Conservation (phyloP, 352 stramenopile genomes). For the Pythium biforme region DNA sequence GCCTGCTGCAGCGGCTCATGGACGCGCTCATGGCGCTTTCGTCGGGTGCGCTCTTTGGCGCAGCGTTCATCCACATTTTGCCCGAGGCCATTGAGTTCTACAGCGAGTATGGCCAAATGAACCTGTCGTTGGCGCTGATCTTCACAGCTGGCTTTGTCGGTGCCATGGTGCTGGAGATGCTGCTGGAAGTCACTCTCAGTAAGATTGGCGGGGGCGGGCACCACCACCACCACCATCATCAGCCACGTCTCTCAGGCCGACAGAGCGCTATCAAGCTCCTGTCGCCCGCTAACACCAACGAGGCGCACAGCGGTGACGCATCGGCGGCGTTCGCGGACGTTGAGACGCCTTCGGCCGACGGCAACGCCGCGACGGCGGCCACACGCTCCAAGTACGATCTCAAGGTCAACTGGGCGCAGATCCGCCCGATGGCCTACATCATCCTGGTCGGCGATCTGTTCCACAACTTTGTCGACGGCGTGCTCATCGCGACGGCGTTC, state of each 20-base stretch:
- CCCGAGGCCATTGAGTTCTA: slow-evolving; percentile 72
- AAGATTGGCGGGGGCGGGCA: slow-evolving; percentile 25
- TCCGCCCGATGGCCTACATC: slow-evolving; percentile 59
- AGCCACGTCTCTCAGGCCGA: slow-evolving; percentile 12
- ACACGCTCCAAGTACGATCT: slow-evolving; percentile 31
- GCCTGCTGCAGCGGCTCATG: slow-evolving; percentile 34
- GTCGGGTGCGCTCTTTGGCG: slow-evolving; percentile 66
- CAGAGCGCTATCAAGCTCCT: slow-evolving; percentile 29
- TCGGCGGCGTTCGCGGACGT: slow-evolving; percentile 26
- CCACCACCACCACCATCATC: slow-evolving; percentile 26
- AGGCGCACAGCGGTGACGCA: slow-evolving; percentile 1
- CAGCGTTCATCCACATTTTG: slow-evolving; percentile 74
- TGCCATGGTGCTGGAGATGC: slow-evolving; percentile 53
- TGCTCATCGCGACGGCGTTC: slow-evolving; percentile 65
- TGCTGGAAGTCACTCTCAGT: slow-evolving; percentile 44
- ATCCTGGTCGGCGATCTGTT: slow-evolving; percentile 85
- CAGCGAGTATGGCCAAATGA: slow-evolving; percentile 48
- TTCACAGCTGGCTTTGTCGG: slow-evolving; percentile 68
- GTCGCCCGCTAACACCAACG: slow-evolving; percentile 11
- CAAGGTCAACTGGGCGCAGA: slow-evolving; percentile 35
- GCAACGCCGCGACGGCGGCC: slow-evolving; percentile 23
- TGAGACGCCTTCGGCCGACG: slow-evolving; percentile 23
- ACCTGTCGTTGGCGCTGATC: slow-evolving; percentile 52
- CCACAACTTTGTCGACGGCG: slow-evolving; percentile 89
- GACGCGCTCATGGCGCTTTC: slow-evolving; percentile 58